Conservation (phyloP, 2,329 filamentous ascomycete genomes). For the Curvularia hawaiiensis region DNA sequence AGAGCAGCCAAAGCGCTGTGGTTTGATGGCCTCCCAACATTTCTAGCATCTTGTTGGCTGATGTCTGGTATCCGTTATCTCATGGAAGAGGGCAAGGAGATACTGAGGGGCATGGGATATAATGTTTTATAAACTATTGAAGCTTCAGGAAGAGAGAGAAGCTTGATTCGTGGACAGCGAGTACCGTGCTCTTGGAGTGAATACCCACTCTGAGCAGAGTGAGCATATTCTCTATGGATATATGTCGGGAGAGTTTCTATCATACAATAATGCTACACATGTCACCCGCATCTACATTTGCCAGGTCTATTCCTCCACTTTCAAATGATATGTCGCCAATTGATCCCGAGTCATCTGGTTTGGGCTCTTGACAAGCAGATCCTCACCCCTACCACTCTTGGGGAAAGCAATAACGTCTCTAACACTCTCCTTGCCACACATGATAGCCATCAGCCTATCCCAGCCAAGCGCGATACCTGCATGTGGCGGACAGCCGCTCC, state of each 20-base stretch:
- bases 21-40: constrained; percentile 19
- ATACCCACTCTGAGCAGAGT: neutral
- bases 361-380: constrained; percentile 81
- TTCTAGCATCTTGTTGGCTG: constrained; percentile 24
- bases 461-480: constrained; percentile 93
- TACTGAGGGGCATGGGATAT: constrained; percentile 30
- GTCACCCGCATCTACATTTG: neutral
- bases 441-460: constrained; percentile 80
- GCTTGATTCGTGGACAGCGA: neutral
- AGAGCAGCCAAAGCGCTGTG: constrained; percentile 24
- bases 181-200: neutral
- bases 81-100: constrained; percentile 27
- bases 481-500: constrained; percentile 89
- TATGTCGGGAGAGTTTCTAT: neutral
- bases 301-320: constrained; percentile 14
- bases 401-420: constrained; percentile 97
- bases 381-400: constrained; percentile 89
- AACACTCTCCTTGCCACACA: constrained; percentile 78
- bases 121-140: neutral
- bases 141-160: neutral
- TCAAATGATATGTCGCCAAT: constrained; percentile 64
- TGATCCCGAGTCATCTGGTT: constrained; percentile 67
- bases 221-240: neutral
- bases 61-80: constrained; percentile 17
- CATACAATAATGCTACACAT: neutral